phyloP scores from a whole-genome alignment of 2,329 filamentous ascomycete species.

The Polytolypa hystricis region DNA sequence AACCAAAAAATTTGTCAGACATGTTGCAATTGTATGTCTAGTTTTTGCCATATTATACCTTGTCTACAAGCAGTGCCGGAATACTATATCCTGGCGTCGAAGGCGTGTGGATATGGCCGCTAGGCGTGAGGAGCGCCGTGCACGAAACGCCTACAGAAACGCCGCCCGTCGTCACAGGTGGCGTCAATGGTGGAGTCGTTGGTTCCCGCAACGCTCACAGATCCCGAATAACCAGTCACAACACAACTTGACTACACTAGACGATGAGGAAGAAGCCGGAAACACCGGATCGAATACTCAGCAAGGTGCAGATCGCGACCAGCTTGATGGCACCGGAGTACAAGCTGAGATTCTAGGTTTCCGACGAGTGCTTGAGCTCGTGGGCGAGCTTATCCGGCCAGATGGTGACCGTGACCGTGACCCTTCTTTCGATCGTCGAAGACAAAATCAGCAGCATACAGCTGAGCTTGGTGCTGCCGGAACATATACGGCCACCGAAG shows the following conservation, averaged over 20 bases:
- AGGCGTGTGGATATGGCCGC: conserved; percentile 43
- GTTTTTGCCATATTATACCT: conserved; percentile 24
- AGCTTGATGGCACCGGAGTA: conserved; percentile 36
- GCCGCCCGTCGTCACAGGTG: conserved; percentile 43
- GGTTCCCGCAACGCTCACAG: conserved; percentile 20
- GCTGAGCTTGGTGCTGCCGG: conserved; percentile 8
- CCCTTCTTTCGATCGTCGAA: background rate
- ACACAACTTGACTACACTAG: conserved; percentile 23
- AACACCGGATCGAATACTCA: conserved; percentile 16
- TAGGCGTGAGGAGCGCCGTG: conserved; percentile 43
- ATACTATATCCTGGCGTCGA: conserved; percentile 32
- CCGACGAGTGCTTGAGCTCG: conserved; percentile 42
- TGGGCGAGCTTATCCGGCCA: conserved; percentile 37
- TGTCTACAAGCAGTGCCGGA: conserved; percentile 33
- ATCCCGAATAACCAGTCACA: conserved; percentile 25
- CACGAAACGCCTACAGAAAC: conserved; percentile 40
- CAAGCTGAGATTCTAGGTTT: conserved; percentile 41
- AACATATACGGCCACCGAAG: conserved; percentile 8
- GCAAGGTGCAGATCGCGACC: conserved; percentile 18
- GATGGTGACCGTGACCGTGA: conserved; percentile 20
- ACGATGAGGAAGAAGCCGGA: conserved; percentile 42
- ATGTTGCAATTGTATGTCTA: conserved; percentile 35
- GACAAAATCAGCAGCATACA: conserved; percentile 8
- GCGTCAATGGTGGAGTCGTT: conserved; percentile 39
- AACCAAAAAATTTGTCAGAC: conserved; percentile 17